Percentiles rank a stretch among this genome's conserved stretches.
Evolutionary conservation across 2,329 filamentous ascomycete genomes (phyloP).

Genomic region (Bipolaris victoriae): DNA sequence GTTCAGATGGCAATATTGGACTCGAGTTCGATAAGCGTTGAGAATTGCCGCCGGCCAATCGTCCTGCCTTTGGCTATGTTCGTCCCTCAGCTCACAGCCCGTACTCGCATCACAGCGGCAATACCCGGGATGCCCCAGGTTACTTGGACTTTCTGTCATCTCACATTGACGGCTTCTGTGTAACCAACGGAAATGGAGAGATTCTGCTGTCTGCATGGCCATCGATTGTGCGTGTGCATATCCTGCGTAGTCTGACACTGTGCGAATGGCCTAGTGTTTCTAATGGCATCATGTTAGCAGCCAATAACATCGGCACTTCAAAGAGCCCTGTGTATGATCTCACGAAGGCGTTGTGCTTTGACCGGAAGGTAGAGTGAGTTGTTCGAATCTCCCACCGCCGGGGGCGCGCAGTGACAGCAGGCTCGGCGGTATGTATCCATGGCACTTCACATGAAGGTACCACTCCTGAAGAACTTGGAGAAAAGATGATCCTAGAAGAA

Average conservation of each 20-base stretch:
- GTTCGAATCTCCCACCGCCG: slow-evolving; percentile 41
- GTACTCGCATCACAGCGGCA: slow-evolving; percentile 1
- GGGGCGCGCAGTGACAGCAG: slow-evolving; percentile 30
- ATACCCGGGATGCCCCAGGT: slow-evolving; percentile 6
- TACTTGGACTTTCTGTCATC: slow-evolving; percentile 20
- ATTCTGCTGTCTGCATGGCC: slow-evolving; percentile 8
- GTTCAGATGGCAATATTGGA: neutral
- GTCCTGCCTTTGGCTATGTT: neutral
- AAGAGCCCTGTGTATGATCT: slow-evolving; percentile 4
- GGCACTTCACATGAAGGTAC: slow-evolving; percentile 16
- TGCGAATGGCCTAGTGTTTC: slow-evolving; percentile 22
- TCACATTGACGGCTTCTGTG: slow-evolving; percentile 31
- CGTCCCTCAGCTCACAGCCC: neutral
- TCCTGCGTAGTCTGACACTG: slow-evolving; percentile 17
- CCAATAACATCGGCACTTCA: slow-evolving; percentile 11
- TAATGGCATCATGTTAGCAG: slow-evolving; percentile 9
- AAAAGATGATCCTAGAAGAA: slow-evolving; percentile 18
- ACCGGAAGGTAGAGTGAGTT: slow-evolving; percentile 32
- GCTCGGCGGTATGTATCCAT: slow-evolving; percentile 17
- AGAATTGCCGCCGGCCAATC: neutral
- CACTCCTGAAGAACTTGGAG: slow-evolving; percentile 17
- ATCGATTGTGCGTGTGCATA: slow-evolving; percentile 12
- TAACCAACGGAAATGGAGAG: slow-evolving; percentile 31
- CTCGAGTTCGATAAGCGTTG: slow-evolving; percentile 5
- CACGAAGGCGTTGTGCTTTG: slow-evolving; percentile 17